These are phyloP conservation scores for Larix kaempferi DNA, from an alignment of 75 land plant species.

Conservation along the genomic window DNA sequence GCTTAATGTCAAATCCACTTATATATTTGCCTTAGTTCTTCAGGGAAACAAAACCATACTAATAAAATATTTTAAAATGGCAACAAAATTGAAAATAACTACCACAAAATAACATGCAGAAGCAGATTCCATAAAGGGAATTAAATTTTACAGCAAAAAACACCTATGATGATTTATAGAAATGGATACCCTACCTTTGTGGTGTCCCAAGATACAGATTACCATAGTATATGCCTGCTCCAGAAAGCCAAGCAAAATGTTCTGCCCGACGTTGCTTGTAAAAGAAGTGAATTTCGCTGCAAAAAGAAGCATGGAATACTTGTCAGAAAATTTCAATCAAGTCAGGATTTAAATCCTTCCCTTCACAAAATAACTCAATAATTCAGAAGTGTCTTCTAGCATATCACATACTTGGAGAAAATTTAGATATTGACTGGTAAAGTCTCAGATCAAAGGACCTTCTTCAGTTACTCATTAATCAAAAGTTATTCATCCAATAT, in stretches of 20 bases:
- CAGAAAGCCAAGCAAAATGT: constrained; percentile 98
- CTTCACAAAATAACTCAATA: too few species aligned
- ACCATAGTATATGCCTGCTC: constrained; percentile 95
- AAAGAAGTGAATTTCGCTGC: constrained; percentile 93
- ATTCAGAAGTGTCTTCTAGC: too few species aligned
- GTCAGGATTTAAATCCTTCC: neutral
- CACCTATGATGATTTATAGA: neutral
- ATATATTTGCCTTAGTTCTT: neutral
- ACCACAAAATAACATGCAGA: neutral
- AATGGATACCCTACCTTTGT: constrained; percentile 50
- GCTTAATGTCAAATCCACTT: neutral
- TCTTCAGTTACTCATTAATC: too few species aligned
- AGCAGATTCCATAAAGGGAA: neutral
- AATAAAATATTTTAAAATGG: neutral
- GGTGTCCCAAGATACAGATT: constrained; percentile 76
- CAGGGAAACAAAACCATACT: neutral
- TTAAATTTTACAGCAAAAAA: neutral
- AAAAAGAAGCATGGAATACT: constrained; percentile 9
- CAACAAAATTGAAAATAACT: neutral
- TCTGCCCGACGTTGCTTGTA: constrained; percentile 88
- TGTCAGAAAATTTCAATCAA: neutral
- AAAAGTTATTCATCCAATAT: too few species aligned
- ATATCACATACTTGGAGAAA: too few species aligned
- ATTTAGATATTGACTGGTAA: too few species aligned
- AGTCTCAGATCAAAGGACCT: too few species aligned